Percentiles rank a stretch among this genome's conserved stretches.
Conservation (phyloP, 2,329 filamentous ascomycete genomes). For the Beauveria pseudobassiana region DNA sequence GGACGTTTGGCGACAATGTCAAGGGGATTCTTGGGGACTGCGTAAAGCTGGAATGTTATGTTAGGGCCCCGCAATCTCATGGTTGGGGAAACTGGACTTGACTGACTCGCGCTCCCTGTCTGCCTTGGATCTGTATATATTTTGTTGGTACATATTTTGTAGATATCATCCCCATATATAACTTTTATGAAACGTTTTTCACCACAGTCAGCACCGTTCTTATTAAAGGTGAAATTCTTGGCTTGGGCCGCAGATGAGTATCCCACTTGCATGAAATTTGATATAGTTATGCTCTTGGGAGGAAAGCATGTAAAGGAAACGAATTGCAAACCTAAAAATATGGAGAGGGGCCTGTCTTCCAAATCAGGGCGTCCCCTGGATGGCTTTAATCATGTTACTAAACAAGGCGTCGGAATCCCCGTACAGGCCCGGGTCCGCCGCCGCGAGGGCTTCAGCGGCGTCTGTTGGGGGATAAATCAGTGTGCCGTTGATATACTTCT, state of each 20-base stretch:
- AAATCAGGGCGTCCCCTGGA: background rate
- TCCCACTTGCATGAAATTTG: too few species aligned
- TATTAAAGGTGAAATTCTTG: too few species aligned
- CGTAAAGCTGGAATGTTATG: background rate
- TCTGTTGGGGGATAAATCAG: conserved; percentile 27
- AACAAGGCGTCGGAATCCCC: conserved; percentile 10
- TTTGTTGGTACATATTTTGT: background rate
- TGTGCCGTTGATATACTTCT: conserved; percentile 25
- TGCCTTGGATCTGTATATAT: background rate
- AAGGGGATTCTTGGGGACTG: conserved; percentile 11
- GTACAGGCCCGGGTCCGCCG: conserved; percentile 17
- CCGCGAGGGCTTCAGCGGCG: conserved; percentile 17
- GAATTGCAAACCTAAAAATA: background rate
- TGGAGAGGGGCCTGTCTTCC: background rate
- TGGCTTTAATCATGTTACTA: background rate
- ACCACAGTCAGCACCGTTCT: too few species aligned
- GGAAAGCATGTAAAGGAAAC: background rate
- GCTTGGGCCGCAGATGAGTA: too few species aligned
- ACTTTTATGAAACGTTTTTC: background rate
- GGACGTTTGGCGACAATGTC: conserved; percentile 27
- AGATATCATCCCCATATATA: background rate
- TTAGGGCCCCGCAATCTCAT: too few species aligned
- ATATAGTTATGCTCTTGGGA: background rate
- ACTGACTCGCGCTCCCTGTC: too few species aligned
- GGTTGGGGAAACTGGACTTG: background rate